Base-by-base conservation (phyloP, 345 rosid species). In the Kernera saxatilis region DNA sequence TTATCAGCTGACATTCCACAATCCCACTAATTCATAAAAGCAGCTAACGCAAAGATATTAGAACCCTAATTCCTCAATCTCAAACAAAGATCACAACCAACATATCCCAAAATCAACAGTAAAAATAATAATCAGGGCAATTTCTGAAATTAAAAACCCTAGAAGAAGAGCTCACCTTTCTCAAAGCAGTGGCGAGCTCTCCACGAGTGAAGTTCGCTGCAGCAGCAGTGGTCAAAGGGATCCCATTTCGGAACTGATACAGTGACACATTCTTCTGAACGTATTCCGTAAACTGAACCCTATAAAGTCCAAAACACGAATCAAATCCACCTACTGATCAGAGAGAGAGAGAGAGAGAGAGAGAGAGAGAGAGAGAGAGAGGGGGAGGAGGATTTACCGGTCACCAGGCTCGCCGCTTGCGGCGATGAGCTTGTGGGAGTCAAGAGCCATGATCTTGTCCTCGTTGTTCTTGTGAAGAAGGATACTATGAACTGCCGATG, bases 371-470 rank as follows among this genome's bases (percentile, higher is more conserved):
- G 15, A 66, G 2, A 49, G 17, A 64, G 35, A 52, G 39, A 45
- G 22, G 9, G 23, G 49, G 58, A 40, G 48, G 19, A 60, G 27
- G 14, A 3, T 63, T 71, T 64, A 91, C 97, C 97, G 79, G 77
- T 93, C 98, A 46, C 98, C 97, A 33, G 99, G 79, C 84, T 91
- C 97, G 21, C 99, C 99, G 63, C 97, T 91, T 23, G 97, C 97
- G 60, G 97, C 99, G 75, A 88, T 57, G 71, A 94, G 96, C 83
- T 91, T 94, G 83, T 91, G 96, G 40, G 96, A 91, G 58, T 94
- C 99, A 66, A 94, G 99, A 30, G 53, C 26, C 97, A 94, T 94
- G 86, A 94, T 89, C 82, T 94, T 94, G 85, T 91, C 99, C 71
- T 94, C 99, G 62, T 94, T 83, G 49, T 93, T 83, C 78, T 94